Conservation (phyloP, 306 rosid genomes). For the Parietaria judaica region DNA sequence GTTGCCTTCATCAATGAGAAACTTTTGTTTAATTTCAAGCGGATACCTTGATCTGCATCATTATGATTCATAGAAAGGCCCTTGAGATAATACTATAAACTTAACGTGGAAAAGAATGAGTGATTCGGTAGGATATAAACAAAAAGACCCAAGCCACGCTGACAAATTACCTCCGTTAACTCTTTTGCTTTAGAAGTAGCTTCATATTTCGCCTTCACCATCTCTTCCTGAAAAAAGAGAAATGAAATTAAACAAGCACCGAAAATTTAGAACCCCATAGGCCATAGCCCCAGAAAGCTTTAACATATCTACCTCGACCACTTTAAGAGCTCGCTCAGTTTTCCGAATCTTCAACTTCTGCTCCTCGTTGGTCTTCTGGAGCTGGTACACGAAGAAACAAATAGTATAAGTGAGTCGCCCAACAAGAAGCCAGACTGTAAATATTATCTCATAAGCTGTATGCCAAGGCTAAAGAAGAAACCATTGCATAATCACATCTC, state of each 20-base stretch:
- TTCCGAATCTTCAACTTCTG: constrained; percentile 59
- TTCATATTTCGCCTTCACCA: constrained; percentile 78
- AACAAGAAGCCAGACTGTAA: constrained; percentile 9
- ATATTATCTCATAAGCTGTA: background rate
- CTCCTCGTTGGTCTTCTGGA: constrained; percentile 60
- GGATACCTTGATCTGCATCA: no score
- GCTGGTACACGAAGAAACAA: constrained; percentile 33
- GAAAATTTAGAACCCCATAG: constrained; percentile 21
- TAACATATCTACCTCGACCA: constrained; percentile 68
- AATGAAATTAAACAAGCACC: constrained; percentile 17
- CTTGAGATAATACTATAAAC: background rate
- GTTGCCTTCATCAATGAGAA: background rate
- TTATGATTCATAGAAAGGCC: no score
- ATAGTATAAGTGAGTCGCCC: constrained; percentile 21
- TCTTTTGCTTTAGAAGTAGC: constrained; percentile 52
- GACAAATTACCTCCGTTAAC: constrained; percentile 53
- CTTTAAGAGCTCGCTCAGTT: constrained; percentile 79
- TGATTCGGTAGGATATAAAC: background rate
- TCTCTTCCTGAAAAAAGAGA: constrained; percentile 57
- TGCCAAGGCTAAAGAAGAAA: background rate
- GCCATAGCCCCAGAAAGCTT: constrained; percentile 15
- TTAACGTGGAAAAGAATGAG: background rate
- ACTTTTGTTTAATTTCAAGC: background rate
- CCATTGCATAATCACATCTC: constrained; percentile 1
- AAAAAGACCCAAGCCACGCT: constrained; percentile 3